Conservation (phyloP, 768 basidiomycete genomes). For the Xerocomellus chrysenteron region DNA sequence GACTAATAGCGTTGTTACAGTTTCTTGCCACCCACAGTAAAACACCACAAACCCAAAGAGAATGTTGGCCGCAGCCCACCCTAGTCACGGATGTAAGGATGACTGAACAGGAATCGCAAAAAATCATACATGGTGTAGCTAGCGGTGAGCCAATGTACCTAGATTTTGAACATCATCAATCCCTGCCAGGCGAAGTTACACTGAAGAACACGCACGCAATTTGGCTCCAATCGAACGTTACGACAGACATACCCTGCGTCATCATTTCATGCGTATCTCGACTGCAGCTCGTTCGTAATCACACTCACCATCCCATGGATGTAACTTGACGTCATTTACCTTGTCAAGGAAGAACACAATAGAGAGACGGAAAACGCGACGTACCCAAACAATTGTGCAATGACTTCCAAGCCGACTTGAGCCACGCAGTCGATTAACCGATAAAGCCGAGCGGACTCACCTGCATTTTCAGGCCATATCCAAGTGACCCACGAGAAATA, state of each 20-base stretch:
- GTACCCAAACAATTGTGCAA: constrained; percentile 51
- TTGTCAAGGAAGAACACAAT: not conserved
- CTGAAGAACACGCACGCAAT: constrained; percentile 38
- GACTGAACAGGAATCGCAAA: not conserved
- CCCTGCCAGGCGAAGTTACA: not conserved
- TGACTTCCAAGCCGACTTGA: constrained; percentile 28
- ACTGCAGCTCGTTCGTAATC: not conserved
- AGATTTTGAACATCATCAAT: not conserved
- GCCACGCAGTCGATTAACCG: constrained; percentile 16
- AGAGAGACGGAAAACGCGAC: not conserved
- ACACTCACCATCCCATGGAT: constrained; percentile 45
- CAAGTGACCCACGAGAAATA: constrained; percentile 62
- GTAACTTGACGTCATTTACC: constrained; percentile 19
- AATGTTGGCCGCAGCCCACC: constrained; percentile 82
- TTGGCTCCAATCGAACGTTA: constrained; percentile 84
- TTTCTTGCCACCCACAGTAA: constrained; percentile 47
- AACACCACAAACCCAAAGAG: constrained; percentile 65
- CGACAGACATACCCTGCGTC: constrained; percentile 57
- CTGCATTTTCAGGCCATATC: constrained; percentile 48
- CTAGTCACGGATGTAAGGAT: constrained; percentile 12
- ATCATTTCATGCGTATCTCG: not conserved
- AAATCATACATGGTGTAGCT: constrained; percentile 57
- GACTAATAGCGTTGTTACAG: not conserved
- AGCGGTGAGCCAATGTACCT: constrained; percentile 49
- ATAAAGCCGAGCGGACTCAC: constrained; percentile 32